Base-by-base conservation (phyloP, 352 stramenopile species). In the Thraustochytrium striatum region DNA sequence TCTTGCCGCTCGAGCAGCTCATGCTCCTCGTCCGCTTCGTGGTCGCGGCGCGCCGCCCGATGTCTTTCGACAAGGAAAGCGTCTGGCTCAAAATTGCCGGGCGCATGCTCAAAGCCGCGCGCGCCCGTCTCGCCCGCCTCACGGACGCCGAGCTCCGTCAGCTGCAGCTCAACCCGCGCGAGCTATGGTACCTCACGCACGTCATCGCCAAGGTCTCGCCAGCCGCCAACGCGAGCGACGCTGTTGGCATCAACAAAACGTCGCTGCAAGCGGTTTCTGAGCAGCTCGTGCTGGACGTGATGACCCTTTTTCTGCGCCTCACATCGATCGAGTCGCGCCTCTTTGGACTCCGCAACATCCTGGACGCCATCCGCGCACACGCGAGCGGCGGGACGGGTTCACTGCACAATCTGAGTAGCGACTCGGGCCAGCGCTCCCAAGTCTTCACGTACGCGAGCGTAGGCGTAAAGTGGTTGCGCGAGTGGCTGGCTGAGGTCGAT, bases 271-370 rank as follows among this genome's bases (percentile, higher is more conserved):
- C 9, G 16, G 30, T 44, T 9, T 38, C 43, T 25, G 65, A 75
- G 52, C 65, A 32, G 9, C 43, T 75, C 21, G 61, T 75, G 19
- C 39, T 75, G 16, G 44, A 75, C 16, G 32, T 41, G 2, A 75
- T 75, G 65, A 43, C 68, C 7, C 1, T 61, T 25, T 75, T 62
- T 68, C 39, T 75, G 65, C 65, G 65, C 9, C 52, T 75, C 21
- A 38, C 11, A 39, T 75, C 65, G 0, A 75, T 75, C 65, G 65
- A 75, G 50, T 61, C 41, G 2, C 65, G 65, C 21, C 52, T 75
- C 35, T 75, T 75, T 43, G 65, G 65, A 0, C 65, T 75, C n/a
- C 65, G 52, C 44, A 75, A 75, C 41, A 75, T 75, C 32, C 44
- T 75, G 1, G 65, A 75, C 21, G 65, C 41, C n/a, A 38, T 75